Percentiles rank a stretch among this genome's conserved stretches.
These are phyloP conservation scores for Trametes pubescens DNA, from an alignment of 1,284 basidiomycete genomes.

Conservation along the genomic window DNA sequence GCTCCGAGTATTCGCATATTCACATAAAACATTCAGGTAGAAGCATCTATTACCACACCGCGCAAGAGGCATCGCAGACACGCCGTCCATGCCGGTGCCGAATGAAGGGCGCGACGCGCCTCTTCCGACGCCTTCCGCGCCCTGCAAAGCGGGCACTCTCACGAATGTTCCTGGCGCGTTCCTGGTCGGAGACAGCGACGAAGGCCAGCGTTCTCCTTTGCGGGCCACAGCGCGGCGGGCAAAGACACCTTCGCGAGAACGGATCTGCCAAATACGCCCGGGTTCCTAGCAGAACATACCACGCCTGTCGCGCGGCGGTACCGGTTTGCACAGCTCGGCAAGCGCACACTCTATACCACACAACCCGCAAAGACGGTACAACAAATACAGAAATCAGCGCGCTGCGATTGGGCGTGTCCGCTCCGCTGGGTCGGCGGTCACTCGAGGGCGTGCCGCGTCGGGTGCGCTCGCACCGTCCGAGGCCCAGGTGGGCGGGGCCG, in stretches of 20 bases:
- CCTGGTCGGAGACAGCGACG: neutral
- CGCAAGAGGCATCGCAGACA: neutral
- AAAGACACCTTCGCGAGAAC: constrained; percentile 14
- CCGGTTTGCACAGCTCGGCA: constrained; percentile 6
- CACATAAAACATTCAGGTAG: neutral
- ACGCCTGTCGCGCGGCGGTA: constrained; percentile 12
- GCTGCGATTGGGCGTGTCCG: constrained; percentile 16
- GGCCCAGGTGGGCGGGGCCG: neutral
- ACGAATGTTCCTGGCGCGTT: constrained; percentile 10
- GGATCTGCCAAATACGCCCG: constrained; percentile 17
- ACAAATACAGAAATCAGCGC: constrained; percentile 20
- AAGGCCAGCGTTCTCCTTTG: constrained; percentile 5
- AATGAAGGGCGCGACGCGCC: neutral
- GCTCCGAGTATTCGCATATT: constrained; percentile 1
- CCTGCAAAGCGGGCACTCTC: constrained; percentile 1
- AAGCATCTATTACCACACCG: neutral
- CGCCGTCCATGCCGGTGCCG: constrained; percentile 6
- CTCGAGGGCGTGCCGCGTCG: constrained; percentile 1
- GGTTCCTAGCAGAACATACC: constrained; percentile 13
- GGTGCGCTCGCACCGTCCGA: constrained; percentile 8
- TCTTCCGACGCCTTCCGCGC: neutral
- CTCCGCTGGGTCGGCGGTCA: constrained; percentile 7
- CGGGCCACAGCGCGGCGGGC: constrained; percentile 7
- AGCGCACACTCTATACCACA: neutral
- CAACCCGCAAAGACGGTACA: constrained; percentile 22